Evolutionary conservation across 2,329 filamentous ascomycete genomes (phyloP), one percentile per base, ranked within the genome.

Genomic region (Monilinia fructicola): DNA sequence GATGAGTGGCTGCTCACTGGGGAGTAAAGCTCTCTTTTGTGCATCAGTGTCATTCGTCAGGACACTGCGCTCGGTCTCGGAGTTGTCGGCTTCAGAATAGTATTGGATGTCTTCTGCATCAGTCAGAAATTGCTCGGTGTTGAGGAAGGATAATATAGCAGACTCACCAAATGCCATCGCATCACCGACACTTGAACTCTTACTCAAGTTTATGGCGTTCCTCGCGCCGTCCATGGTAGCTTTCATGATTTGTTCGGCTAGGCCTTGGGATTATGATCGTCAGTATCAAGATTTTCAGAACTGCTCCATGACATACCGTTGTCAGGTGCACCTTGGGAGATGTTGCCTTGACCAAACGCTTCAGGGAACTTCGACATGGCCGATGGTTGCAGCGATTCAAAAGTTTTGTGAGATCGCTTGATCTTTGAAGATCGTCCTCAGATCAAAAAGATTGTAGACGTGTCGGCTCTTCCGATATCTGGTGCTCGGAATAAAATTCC

Each of bases 231-330:
- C 44, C 28, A 60, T 50, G 9, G 44, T 26, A 16, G 44, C 14
- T 3, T 23, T 50, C 44, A 60, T 60, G 56, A 60, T 26, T 35
- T 60, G 42, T 31, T 60, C 44, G 10, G 56, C 56, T 23, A 60
- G 56, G 1, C 42, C 44, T 50, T 14, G 21, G 35, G 7, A 42
- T 3, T 35, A 23, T 6, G 2, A 16, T 23, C 7, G 14, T 50
- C 12, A 26, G 56, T 26, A 12, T 11, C 7, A 50, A 12, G 1
- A 2, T 4, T 18, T 4, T 7, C 1, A 23, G 7, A 50, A 23
- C 2, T 12, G 23, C 9, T 12, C 1, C 4, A 18, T 35, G 12
- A 4, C 28, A 21, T 50, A 60, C 56, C 18, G n/a, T 38, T 48
- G 21, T 23, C 38, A 11, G 26, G 7, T 21, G 4, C 14, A 5